phyloP scores from a whole-genome alignment of 2,329 filamentous ascomycete species.

The Chaetomium globosum region DNA sequence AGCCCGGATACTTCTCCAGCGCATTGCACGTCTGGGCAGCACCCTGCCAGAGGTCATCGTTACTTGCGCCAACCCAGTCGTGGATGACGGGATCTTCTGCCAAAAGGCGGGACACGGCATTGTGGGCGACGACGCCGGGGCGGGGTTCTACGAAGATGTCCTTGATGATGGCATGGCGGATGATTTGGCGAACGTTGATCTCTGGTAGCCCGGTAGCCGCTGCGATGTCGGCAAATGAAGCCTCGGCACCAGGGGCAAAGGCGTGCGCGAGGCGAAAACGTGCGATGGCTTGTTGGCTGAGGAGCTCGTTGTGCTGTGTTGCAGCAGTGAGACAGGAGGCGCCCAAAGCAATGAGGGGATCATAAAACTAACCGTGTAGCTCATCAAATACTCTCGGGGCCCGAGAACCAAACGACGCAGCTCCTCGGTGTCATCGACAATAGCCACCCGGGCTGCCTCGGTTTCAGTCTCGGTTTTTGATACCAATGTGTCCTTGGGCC shows the following conservation, averaged over 20 bases:
- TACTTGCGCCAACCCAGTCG: background rate
- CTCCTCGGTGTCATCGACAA: constrained; percentile 1
- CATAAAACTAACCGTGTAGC: background rate
- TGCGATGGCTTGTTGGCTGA: constrained; percentile 3
- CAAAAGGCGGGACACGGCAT: background rate
- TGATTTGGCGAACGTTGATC: constrained; percentile 5
- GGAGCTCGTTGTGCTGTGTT: constrained; percentile 4
- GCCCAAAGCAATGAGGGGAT: background rate
- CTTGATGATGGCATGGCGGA: constrained; percentile 4
- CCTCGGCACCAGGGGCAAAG: background rate
- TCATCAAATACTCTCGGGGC: background rate
- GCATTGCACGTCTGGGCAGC: background rate
- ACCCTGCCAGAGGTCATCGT: constrained; percentile 3
- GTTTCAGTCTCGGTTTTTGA: background rate
- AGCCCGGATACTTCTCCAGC: background rate
- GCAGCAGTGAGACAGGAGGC: background rate
- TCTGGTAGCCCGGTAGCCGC: background rate
- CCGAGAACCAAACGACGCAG: background rate
- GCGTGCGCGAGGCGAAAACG: background rate
- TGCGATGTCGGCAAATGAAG: background rate
- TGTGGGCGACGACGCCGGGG: background rate
- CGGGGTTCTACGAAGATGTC: constrained; percentile 1
- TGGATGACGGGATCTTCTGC: background rate
- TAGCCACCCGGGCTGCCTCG: background rate
- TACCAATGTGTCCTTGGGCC: background rate